These are phyloP conservation scores for Scolecobasidium constrictum DNA, from an alignment of 2,329 filamentous ascomycete species.

Conservation along the genomic window DNA sequence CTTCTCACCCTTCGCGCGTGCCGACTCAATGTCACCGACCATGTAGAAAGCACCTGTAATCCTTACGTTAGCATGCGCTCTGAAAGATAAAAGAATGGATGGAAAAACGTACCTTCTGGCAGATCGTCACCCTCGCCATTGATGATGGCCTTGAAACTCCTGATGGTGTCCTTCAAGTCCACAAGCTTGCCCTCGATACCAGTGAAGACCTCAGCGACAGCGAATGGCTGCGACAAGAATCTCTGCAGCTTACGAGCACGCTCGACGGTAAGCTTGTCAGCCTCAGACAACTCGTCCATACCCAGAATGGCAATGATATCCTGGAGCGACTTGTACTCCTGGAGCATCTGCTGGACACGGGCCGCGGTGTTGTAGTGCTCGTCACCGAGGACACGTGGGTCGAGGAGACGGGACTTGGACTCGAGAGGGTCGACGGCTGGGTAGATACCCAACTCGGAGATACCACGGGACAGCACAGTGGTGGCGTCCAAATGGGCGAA, in stretches of 20 bases:
- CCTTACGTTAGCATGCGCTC: conserved; percentile 13
- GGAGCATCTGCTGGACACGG: conserved; percentile 96
- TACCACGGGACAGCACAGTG: conserved; percentile 99
- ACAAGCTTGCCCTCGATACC: conserved; percentile 95
- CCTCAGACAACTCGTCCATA: conserved; percentile 99
- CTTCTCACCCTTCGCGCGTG: conserved; percentile 97
- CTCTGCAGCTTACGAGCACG: conserved; percentile 99
- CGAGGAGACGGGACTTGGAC: conserved; percentile 98
- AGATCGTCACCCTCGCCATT: conserved; percentile 90
- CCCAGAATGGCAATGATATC: conserved; percentile 99
- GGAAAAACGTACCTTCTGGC: conserved; percentile 61
- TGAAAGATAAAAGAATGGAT: conserved; percentile 16
- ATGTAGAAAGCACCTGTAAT: conserved; percentile 71
- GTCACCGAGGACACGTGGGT: conserved; percentile 95
- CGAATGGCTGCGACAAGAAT: conserved; percentile 99
- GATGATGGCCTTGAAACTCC: conserved; percentile 95
- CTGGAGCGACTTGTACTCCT: conserved; percentile 99
- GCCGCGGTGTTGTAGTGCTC: conserved; percentile 95
- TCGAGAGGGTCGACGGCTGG: conserved; percentile 98
- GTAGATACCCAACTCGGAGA: conserved; percentile 99
- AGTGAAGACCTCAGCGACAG: conserved; percentile 76
- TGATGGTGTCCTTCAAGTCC: conserved; percentile 96
- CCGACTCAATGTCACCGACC: conserved; percentile 92
- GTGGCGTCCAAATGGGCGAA: conserved; percentile 99
- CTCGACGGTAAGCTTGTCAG: conserved; percentile 99